A percentile compares a stretch with the other conserved stretches of the same genome.
Evolutionary conservation across 306 rosid species (phyloP).

Genomic region (Sphenostylis stenocarpa): DNA sequence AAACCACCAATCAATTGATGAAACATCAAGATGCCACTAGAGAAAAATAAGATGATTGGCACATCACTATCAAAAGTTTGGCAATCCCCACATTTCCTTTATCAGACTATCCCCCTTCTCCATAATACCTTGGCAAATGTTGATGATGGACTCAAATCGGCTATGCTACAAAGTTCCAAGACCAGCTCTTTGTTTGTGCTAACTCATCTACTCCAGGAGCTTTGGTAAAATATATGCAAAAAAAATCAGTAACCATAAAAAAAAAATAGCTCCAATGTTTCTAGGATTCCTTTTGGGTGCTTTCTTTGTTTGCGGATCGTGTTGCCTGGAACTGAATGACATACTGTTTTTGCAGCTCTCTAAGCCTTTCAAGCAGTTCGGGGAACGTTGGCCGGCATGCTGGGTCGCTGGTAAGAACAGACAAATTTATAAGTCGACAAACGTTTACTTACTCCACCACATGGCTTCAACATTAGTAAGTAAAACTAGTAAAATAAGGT

Average conservation of each 20-base stretch:
- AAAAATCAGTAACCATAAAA: conserved; percentile 26
- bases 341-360: conserved; percentile 68
- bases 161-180: conserved; percentile 33
- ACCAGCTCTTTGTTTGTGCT: conserved; percentile 22
- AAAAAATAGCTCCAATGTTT: conserved; percentile 27
- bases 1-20: conserved; percentile 36
- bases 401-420: conserved; percentile 67
- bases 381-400: conserved; percentile 79
- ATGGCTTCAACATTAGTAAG: background rate
- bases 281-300: conserved; percentile 64
- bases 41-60: conserved; percentile 40
- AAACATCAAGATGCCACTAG: conserved; percentile 36
- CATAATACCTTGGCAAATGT: conserved; percentile 30
- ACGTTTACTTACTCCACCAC: background rate
- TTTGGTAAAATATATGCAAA: conserved; percentile 26
- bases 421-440: conserved; percentile 27
- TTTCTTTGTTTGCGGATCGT: conserved; percentile 60
- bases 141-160: conserved; percentile 28
- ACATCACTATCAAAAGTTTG: conserved; percentile 42
- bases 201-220: conserved; percentile 18
- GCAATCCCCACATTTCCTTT: conserved; percentile 28
- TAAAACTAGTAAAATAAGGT: conserved; percentile 4
- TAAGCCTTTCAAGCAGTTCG: conserved; percentile 71
- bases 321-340: conserved; percentile 79
- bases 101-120: conserved; percentile 17